Conservation (phyloP, 441 rosid genomes). For the Populus tomentosa region DNA sequence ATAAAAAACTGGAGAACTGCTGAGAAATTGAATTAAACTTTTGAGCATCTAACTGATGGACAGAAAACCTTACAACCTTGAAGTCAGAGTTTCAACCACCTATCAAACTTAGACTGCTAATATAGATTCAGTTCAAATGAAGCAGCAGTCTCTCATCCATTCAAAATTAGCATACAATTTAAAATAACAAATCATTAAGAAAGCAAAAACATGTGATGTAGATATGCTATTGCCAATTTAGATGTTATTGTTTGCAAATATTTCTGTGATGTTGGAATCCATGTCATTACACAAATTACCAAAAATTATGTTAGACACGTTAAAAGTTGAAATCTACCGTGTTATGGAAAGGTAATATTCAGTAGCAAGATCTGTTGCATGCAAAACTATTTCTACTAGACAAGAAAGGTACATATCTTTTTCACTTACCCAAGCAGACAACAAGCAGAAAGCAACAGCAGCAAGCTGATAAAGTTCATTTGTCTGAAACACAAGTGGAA, state of each 20-base stretch:
- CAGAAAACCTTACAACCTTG: neutral
- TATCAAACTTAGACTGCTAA: neutral
- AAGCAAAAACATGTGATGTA: neutral
- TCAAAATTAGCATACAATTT: neutral
- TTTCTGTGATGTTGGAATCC: neutral
- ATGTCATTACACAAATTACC: neutral
- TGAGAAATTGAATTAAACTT: neutral
- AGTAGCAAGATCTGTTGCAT: neutral
- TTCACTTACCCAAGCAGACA: constrained; percentile 94
- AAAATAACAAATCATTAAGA: neutral
- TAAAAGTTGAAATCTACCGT: neutral
- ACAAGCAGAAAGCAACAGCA: constrained; percentile 93
- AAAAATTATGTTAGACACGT: neutral
- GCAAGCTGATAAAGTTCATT: constrained; percentile 98
- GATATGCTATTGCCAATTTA: neutral
- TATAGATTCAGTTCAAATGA: neutral
- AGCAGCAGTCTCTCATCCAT: neutral
- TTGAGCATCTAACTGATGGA: neutral
- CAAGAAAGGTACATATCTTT: constrained; percentile 5
- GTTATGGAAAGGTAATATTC: neutral
- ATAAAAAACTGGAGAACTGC: neutral
- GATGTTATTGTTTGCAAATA: neutral
- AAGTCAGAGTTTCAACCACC: neutral
- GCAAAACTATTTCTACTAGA: neutral
- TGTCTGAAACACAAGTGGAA: constrained; percentile 49